Evolutionary conservation across 2,329 filamentous ascomycete genomes (phyloP).

Genomic region (Tolypocladium paradoxum): DNA sequence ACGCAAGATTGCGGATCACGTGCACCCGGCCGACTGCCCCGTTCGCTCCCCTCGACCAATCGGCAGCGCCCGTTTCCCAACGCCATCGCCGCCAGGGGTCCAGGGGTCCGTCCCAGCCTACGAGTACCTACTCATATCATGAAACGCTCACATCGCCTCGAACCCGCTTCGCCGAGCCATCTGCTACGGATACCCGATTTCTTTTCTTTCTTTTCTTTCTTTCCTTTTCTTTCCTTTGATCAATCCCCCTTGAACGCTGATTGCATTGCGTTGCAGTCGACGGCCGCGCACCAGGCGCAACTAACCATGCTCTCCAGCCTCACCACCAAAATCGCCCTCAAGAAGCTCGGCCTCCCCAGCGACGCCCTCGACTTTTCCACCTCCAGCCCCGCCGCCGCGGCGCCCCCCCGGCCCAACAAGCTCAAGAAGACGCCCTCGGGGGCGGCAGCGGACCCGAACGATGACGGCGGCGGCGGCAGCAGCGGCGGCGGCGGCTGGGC

Average conservation of each 20-base stretch:
- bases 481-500: constrained; percentile 22
- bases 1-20: too few species aligned
- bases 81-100: neutral
- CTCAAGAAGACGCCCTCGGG: constrained; percentile 21
- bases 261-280: neutral
- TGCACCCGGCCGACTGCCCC: too few species aligned
- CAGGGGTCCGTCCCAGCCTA: neutral
- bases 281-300: constrained; percentile 2
- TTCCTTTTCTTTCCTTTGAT: neutral
- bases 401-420: constrained; percentile 9
- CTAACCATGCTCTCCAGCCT: constrained; percentile 45
- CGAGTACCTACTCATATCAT: neutral
- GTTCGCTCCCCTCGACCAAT: neutral
- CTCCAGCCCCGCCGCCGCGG: constrained; percentile 16
- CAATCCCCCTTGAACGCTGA: neutral
- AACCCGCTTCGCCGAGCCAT: neutral
- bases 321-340: constrained; percentile 47
- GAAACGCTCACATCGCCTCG: neutral
- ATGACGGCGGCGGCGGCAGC: constrained; percentile 16
- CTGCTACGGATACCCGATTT: too few species aligned
- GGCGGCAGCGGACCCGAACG: constrained; percentile 8
- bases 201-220: neutral
- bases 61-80: neutral
- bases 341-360: constrained; percentile 42
- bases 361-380: constrained; percentile 32